Evolutionary conservation across 352 stramenopile species (phyloP), one percentile per base, ranked within the genome.

Genomic region (Globisporangium cederbergense): DNA sequence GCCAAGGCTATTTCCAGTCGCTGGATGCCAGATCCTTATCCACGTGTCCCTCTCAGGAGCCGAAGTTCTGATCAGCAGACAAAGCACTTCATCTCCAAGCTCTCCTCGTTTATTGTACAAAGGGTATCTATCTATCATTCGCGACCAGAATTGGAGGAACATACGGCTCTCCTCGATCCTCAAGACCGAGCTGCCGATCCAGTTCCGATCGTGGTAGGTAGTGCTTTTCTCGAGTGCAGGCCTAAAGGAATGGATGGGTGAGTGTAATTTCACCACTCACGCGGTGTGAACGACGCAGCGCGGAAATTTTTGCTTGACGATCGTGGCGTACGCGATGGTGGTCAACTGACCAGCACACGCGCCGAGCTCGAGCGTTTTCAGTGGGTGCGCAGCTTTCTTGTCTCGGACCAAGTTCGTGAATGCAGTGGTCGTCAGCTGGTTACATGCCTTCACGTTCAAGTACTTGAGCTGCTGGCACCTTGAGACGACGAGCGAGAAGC

Each of bases 371-470:
- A 91, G 73, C 38, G 68, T 77, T 46, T 79, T 65, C 13, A 90
- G 70, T 13, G 70, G 66, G 2, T 63, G 42, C 9, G 30, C 42
- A 14, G 43, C 32, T 3, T 59, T 30, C 49, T 81, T 81, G n/a
- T 70, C 66, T 8, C 62, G 58, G 28, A 68, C 63, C 36, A 97
- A 70, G 30, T 71, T 60, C 9, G 67, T 62, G 51, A 97, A 93
- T 14, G 80, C 73, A 0, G 64, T 54, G 36, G 79, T 56, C 7
- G 87, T 94, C 32, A 97, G 78, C 57, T 91, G 77, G 63, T 93
- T 91, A 63, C 86, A 91, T 6, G 90, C 90, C n/a, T 93, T 93
- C 46, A 98, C 61, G 67, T 96, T 95, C 25, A 98, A 61, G 38
- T 87, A 64, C 45, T 81, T 60, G 36, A 98, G 70, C 2, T 67